Evolutionary conservation across 2,329 filamentous ascomycete genomes (phyloP).

Genomic region (Fonsecaea pedrosoi): DNA sequence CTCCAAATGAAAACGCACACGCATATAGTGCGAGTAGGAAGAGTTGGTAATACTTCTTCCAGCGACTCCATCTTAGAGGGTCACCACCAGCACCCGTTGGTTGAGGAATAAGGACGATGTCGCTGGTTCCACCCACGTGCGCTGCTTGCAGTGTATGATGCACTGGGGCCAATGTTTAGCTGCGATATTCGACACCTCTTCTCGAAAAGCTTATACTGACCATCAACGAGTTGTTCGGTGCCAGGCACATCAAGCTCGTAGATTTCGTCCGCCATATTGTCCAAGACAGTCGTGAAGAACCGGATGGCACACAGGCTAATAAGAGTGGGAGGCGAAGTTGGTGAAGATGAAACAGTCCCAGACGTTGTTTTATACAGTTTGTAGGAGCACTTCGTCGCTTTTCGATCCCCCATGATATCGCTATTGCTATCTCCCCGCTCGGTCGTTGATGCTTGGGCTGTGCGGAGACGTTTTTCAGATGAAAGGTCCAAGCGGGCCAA

Average conservation of each 20-base stretch:
- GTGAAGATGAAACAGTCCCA: not conserved
- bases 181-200: not conserved
- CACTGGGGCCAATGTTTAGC: constrained; percentile 16
- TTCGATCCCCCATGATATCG: not conserved
- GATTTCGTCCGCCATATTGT: constrained; percentile 14
- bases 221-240: constrained; percentile 46
- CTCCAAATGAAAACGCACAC: constrained; percentile 51
- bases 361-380: not conserved
- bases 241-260: constrained; percentile 43
- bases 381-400: constrained; percentile 5
- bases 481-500: constrained; percentile 24
- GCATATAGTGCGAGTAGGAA: constrained; percentile 51
- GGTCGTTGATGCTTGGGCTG: not conserved
- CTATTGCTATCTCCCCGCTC: not conserved
- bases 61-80: constrained; percentile 46
- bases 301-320: not conserved
- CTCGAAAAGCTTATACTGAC: constrained; percentile 29
- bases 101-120: constrained; percentile 46
- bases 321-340: not conserved
- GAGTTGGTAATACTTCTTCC: constrained; percentile 51
- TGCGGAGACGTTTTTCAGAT: not conserved
- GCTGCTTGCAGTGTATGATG: constrained; percentile 37
- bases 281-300: not conserved
- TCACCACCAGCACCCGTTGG: constrained; percentile 44
- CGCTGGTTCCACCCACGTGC: constrained; percentile 38